A percentile compares a stretch with the other conserved stretches of the same genome.
Conservation (phyloP, 306 rosid genomes). For the Geum urbanum region DNA sequence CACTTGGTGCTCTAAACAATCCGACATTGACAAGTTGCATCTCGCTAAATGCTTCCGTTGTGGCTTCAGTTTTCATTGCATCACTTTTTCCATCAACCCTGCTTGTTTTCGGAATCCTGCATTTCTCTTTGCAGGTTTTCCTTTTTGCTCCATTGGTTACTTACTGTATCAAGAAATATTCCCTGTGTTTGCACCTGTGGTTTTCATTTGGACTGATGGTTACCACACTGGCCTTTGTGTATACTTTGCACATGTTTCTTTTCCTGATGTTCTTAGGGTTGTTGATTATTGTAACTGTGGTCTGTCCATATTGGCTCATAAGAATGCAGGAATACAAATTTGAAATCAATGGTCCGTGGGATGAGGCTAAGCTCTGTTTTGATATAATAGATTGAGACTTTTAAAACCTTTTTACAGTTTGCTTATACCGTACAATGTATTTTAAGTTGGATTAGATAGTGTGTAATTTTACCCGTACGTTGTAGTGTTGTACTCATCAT, state of each 20-base stretch:
- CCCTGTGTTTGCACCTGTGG: slow-evolving; percentile 59
- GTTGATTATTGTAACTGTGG: slow-evolving; percentile 64
- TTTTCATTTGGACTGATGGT: slow-evolving; percentile 62
- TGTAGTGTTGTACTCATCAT: no score
- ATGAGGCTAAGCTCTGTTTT: slow-evolving; percentile 93
- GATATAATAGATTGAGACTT: slow-evolving; percentile 66
- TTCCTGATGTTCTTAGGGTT: slow-evolving; percentile 58
- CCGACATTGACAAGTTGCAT: slow-evolving; percentile 76
- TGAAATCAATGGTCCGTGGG: slow-evolving; percentile 97
- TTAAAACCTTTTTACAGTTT: neutral
- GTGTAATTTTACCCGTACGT: neutral
- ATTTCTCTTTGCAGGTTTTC: slow-evolving; percentile 82
- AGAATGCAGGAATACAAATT: slow-evolving; percentile 83
- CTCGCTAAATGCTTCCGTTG: slow-evolving; percentile 83
- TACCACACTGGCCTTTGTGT: slow-evolving; percentile 56
- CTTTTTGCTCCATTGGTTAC: slow-evolving; percentile 86
- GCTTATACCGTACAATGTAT: neutral
- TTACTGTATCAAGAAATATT: slow-evolving; percentile 68
- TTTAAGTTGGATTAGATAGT: neutral
- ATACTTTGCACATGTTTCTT: slow-evolving; percentile 47
- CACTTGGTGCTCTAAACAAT: slow-evolving; percentile 51
- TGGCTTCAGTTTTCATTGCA: slow-evolving; percentile 81
- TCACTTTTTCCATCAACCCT: slow-evolving; percentile 82
- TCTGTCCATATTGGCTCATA: slow-evolving; percentile 89
- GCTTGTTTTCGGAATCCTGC: slow-evolving; percentile 77